A percentile compares a stretch with the other conserved stretches of the same genome.
Conservation (phyloP, 1,139 yeast species). For the Ogataea hybrid region DNA sequence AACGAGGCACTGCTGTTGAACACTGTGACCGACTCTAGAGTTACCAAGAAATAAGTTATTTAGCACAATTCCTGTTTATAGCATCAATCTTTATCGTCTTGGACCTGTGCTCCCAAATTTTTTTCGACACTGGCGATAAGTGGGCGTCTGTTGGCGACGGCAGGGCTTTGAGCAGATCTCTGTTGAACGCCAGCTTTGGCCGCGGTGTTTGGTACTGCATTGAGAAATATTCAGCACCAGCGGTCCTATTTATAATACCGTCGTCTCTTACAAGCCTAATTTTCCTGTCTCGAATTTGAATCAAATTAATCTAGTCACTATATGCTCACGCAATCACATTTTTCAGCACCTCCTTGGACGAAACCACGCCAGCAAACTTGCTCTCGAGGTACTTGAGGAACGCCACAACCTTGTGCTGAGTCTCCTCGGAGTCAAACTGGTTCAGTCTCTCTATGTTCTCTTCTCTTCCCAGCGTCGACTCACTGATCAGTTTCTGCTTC, state of each 20-base stretch:
- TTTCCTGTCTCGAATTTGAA: conserved; percentile 7
- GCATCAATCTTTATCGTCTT: conserved; percentile 18
- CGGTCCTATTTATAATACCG: neutral
- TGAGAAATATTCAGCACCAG: neutral
- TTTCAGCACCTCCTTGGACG: conserved; percentile 54
- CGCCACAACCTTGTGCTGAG: conserved; percentile 59
- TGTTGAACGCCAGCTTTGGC: conserved; percentile 3
- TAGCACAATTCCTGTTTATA: conserved; percentile 15
- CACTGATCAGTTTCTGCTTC: conserved; percentile 63
- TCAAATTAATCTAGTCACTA: conserved; percentile 1
- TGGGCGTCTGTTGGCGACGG: conserved; percentile 59
- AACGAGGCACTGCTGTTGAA: conserved; percentile 89
- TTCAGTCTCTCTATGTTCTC: conserved; percentile 73
- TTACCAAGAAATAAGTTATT: conserved; percentile 21
- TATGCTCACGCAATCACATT: conserved; percentile 44
- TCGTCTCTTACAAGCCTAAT: neutral
- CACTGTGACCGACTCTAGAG: conserved; percentile 70
- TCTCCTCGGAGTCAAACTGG: conserved; percentile 72
- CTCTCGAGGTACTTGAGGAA: conserved; percentile 73
- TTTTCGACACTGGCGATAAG: conserved; percentile 57
- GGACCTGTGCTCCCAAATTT: conserved; percentile 48
- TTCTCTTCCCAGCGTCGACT: conserved; percentile 80
- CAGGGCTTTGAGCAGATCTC: conserved; percentile 27
- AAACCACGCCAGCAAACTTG: conserved; percentile 59
- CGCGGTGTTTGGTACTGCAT: conserved; percentile 3